phyloP scores from a whole-genome alignment of 2,329 filamentous ascomycete species.

The Ampelomyces quisqualis region DNA sequence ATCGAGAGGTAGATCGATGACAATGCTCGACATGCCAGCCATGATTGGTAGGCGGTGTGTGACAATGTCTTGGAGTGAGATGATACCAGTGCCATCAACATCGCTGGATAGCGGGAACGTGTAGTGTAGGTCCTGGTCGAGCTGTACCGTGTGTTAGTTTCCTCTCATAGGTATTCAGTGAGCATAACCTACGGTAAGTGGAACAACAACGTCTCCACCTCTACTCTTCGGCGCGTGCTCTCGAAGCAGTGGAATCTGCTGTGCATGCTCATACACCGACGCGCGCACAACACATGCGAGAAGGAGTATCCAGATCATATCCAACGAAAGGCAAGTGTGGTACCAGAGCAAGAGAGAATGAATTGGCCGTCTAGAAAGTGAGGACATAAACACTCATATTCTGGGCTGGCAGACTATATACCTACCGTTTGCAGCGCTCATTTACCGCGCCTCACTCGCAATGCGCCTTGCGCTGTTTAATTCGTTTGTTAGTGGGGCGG shows the following conservation, averaged over 20 bases:
- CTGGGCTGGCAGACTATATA: not conserved
- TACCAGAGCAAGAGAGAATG: not conserved
- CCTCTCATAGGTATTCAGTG: too few species aligned
- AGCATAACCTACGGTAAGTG: constrained; percentile 3
- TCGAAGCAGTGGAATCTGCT: constrained; percentile 1
- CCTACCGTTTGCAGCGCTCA: too few species aligned
- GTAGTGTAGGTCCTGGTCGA: constrained; percentile 10
- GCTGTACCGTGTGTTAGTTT: constrained; percentile 2
- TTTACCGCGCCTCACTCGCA: too few species aligned
- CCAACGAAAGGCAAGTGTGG: not conserved
- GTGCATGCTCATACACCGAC: not conserved
- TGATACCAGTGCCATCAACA: not conserved
- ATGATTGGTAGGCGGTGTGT: not conserved
- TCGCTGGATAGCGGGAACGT: not conserved
- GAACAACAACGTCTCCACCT: not conserved
- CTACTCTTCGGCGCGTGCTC: too few species aligned
- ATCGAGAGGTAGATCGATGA: constrained; percentile 7
- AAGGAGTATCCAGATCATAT: not conserved
- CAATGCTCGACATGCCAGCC: constrained; percentile 1
- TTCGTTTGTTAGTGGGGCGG: too few species aligned
- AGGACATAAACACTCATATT: not conserved
- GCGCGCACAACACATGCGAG: not conserved
- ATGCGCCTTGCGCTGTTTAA: too few species aligned
- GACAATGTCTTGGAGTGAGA: constrained; percentile 6
- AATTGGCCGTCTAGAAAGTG: not conserved